Evolutionary conservation across 2,329 filamentous ascomycete genomes (phyloP).

Genomic region (Tolypocladium tundrense): DNA sequence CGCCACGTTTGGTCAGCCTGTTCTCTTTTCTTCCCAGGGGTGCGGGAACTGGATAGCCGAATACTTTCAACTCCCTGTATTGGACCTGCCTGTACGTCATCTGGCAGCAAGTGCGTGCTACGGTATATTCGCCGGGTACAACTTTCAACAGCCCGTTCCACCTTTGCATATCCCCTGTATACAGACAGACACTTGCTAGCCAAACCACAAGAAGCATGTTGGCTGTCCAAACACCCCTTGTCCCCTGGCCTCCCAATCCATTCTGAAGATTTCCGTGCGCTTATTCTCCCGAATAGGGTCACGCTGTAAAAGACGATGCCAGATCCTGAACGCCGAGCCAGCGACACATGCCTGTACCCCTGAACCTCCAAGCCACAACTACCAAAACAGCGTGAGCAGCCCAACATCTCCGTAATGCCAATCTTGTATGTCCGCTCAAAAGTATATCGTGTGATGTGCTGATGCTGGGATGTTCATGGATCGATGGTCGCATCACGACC

Average conservation of each 20-base stretch:
- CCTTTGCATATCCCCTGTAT: background rate
- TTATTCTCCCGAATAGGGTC: background rate
- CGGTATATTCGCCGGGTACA: background rate
- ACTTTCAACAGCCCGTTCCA: background rate
- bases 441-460: background rate
- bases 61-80: background rate
- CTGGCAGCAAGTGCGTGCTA: background rate
- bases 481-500: slow-evolving; percentile 13
- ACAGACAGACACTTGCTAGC: background rate
- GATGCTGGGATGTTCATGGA: background rate
- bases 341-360: background rate
- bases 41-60: background rate
- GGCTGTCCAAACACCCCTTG: background rate
- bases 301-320: background rate
- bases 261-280: background rate
- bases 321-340: background rate
- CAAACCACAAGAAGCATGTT: background rate
- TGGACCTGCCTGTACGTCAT: background rate
- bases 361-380: background rate
- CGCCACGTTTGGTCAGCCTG: too few relatives aligned
- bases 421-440: background rate
- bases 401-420: background rate
- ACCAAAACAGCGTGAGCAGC: background rate
- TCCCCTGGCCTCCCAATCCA: background rate
- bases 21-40: background rate